Base-by-base conservation (phyloP, 2,329 filamentous ascomycete species). In the Diplodia seriata region DNA sequence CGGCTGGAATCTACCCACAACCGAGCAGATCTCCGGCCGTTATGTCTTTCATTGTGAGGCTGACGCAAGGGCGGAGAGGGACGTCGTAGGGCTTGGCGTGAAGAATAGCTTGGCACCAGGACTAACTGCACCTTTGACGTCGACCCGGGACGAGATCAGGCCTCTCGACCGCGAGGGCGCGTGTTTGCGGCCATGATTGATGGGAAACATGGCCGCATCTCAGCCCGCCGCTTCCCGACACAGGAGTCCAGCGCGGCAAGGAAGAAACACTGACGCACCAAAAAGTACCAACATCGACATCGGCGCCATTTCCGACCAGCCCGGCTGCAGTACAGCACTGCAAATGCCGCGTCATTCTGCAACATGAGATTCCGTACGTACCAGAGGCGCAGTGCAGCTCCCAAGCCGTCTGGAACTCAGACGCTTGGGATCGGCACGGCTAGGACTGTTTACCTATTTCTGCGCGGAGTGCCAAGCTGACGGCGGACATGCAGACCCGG, bases 101-200 rank as follows among this genome's bases (percentile, higher is more conserved):
- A 67, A 67, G 65, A 67, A 67, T 57, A 53, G 43, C 65, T 67
- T 67, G 65, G 65, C 65, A 67, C 23, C 20, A 65, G 50, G 51
- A 33, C 47, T 59, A 38, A 67, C 47, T 49, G 12, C 53, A 59
- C 40, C 38, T 33, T 40, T 26, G 64, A 38, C 14, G 40, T 36
- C 50, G 26, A 57, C 53, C 9, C 29, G 29, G 64, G 40, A 50
- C 53, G 38, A 31, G 33, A 54, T n/a, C 38, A 50, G 38, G 40
- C 36, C 18, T 9, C 18, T 3, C 36, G 38, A 26, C 38, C 36
- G 64, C 64, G 56, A 50, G 53, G 51, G 53, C n/a, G 53, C 15
- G 31, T 43, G 49, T 65, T 54, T 55, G 62, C 62, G 23, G 20
- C 7, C 49, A 38, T 26, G 29, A 8, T 26, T 63, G 59, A 31